These are phyloP conservation scores for Cicer cuneatum DNA, from an alignment of 306 rosid species.

Conservation along the genomic window DNA sequence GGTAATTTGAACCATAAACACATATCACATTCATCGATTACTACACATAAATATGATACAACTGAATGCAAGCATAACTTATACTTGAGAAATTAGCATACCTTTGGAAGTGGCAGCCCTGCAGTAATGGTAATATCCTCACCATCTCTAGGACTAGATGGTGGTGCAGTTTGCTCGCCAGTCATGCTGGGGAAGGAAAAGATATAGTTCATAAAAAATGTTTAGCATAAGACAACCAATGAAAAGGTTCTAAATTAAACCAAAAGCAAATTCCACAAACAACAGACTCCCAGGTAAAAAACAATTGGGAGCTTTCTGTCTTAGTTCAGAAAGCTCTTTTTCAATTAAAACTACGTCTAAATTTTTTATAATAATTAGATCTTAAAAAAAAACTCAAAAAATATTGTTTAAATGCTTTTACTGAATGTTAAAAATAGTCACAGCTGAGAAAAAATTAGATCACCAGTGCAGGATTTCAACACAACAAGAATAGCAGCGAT, in stretches of 20 bases:
- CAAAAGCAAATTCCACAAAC: conserved; percentile 7
- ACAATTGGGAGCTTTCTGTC: neutral
- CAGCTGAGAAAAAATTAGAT: neutral
- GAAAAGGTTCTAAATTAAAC: conserved; percentile 26
- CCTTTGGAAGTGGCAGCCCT: conserved; percentile 85
- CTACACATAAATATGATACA: conserved; percentile 31
- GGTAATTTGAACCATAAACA: conserved; percentile 36
- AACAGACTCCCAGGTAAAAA: conserved; percentile 23
- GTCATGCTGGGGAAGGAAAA: conserved; percentile 75
- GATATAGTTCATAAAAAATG: conserved; percentile 24
- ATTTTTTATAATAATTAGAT: neutral
- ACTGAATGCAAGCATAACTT: conserved; percentile 37
- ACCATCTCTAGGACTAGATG: conserved; percentile 97
- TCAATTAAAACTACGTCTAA: neutral
- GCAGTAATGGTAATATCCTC: conserved; percentile 76
- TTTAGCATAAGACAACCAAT: conserved; percentile 14
- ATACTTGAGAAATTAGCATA: conserved; percentile 46
- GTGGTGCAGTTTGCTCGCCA: conserved; percentile 74
- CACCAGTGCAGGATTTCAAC: conserved; percentile 22
- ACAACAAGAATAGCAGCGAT: conserved; percentile 10
- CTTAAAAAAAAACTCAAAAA: neutral
- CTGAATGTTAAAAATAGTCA: conserved; percentile 1
- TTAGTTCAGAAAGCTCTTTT: neutral
- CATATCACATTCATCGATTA: conserved; percentile 14
- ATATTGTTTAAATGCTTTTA: neutral